phyloP scores from a whole-genome alignment of 2,329 filamentous ascomycete species.

The Chaetothyriales sp. region DNA sequence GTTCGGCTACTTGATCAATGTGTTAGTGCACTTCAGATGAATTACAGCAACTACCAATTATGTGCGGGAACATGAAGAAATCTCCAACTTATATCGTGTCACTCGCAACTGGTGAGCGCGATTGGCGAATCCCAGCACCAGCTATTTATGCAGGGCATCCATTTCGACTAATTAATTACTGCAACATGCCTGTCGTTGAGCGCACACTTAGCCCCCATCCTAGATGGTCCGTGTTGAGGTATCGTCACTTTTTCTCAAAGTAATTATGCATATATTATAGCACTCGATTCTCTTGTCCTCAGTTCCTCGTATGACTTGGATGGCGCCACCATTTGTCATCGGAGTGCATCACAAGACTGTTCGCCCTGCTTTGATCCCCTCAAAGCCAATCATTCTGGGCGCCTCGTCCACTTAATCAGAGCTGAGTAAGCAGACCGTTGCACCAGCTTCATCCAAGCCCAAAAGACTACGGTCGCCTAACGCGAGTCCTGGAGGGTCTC shows the following conservation, averaged over 20 bases:
- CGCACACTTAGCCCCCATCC: not conserved
- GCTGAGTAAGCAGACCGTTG: constrained; percentile 15
- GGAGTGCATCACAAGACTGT: constrained; percentile 15
- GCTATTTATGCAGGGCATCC: not conserved
- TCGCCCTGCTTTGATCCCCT: constrained; percentile 7
- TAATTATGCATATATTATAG: no score
- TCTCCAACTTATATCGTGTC: no score
- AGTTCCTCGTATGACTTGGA: constrained; percentile 5
- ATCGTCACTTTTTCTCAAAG: not conserved
- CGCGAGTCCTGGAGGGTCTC: not conserved
- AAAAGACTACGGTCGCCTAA: not conserved
- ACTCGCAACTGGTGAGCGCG: no score
- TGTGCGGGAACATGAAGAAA: no score
- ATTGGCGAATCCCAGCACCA: not conserved
- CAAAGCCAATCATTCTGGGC: constrained; percentile 8
- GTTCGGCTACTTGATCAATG: no score
- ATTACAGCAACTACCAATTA: no score
- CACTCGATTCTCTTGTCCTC: not conserved
- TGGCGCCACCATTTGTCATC: constrained; percentile 15
- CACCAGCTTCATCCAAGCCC: constrained; percentile 7
- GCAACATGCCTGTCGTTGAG: not conserved
- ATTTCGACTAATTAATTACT: not conserved
- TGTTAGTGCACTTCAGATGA: no score
- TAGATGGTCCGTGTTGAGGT: no score
- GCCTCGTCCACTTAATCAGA: constrained; percentile 8